phyloP scores from a whole-genome alignment of 2,329 filamentous ascomycete genomes.

The Monilinia fructicola region DNA sequence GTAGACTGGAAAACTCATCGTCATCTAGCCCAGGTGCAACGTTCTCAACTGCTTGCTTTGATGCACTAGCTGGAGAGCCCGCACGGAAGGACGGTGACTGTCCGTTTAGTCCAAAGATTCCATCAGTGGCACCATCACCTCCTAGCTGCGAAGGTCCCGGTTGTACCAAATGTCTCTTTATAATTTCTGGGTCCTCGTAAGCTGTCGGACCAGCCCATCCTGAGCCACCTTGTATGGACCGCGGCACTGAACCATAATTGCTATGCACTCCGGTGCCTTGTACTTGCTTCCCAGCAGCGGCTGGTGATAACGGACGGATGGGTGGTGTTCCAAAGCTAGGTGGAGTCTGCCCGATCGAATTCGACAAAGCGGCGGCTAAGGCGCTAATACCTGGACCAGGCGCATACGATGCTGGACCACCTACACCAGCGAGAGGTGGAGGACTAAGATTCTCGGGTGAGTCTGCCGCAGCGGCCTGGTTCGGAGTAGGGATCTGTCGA shows the following conservation, averaged over 20 bases:
- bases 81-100: constrained; percentile 43
- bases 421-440: constrained; percentile 51
- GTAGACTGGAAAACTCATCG: constrained; percentile 90
- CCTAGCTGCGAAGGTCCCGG: constrained; percentile 53
- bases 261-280: constrained; percentile 54
- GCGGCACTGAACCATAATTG: constrained; percentile 77
- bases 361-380: constrained; percentile 81
- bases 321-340: constrained; percentile 68
- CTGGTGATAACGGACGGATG: constrained; percentile 57
- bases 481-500: constrained; percentile 49
- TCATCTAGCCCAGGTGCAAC: constrained; percentile 50
- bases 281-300: constrained; percentile 46
- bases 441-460: constrained; percentile 54
- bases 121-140: constrained; percentile 30
- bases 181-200: constrained; percentile 86
- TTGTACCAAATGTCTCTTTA: constrained; percentile 83
- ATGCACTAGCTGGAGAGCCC: constrained; percentile 39
- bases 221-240: constrained; percentile 44
- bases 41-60: constrained; percentile 38
- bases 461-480: constrained; percentile 44
- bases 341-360: constrained; percentile 68
- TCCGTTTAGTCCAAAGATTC: constrained; percentile 32
- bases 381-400: constrained; percentile 83
- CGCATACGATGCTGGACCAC: constrained; percentile 55
- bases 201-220: constrained; percentile 54